A percentile compares a stretch with the other conserved stretches of the same genome.
Evolutionary conservation across 768 basidiomycete species (phyloP).

Genomic region (Tephrocybe sp.): DNA sequence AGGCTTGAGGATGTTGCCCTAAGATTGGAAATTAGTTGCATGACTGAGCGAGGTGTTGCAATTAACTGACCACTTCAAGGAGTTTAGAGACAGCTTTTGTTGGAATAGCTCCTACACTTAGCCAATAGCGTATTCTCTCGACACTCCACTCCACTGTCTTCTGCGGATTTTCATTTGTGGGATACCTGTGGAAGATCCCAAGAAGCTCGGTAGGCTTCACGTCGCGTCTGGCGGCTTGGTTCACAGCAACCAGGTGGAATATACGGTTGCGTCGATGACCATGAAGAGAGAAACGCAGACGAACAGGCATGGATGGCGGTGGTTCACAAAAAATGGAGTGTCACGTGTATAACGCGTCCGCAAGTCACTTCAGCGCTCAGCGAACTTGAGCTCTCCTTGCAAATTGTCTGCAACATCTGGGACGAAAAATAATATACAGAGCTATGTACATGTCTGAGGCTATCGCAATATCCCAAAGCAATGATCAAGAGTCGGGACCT

Average conservation of each 20-base stretch:
- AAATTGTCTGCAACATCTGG: no score
- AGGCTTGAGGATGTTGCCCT: constrained; percentile 65
- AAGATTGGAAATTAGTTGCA: constrained; percentile 1
- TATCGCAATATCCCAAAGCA: neutral
- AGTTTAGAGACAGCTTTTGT: constrained; percentile 73
- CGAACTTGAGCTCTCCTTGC: no score
- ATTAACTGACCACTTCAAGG: constrained; percentile 70
- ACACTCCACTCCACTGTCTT: constrained; percentile 91
- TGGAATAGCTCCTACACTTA: constrained; percentile 81
- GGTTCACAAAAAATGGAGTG: neutral
- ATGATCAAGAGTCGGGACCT: constrained; percentile 46
- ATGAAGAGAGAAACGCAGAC: constrained; percentile 83
- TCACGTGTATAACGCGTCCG: constrained; percentile 8
- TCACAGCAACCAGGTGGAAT: constrained; percentile 84
- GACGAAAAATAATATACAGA: no score
- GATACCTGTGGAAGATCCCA: constrained; percentile 78
- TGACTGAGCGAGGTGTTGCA: neutral
- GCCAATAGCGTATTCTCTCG: constrained; percentile 88
- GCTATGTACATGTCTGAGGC: neutral
- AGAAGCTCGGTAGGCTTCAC: constrained; percentile 86
- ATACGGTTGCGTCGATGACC: constrained; percentile 71
- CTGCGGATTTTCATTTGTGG: constrained; percentile 43
- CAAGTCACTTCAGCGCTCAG: no score
- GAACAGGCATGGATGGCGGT: constrained; percentile 66
- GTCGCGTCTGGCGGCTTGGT: constrained; percentile 68